A percentile compares a stretch with the other conserved stretches of the same genome.
Evolutionary conservation across 139 green algal genomes (phyloP).

Genomic region (Desmodesmus armatus): DNA sequence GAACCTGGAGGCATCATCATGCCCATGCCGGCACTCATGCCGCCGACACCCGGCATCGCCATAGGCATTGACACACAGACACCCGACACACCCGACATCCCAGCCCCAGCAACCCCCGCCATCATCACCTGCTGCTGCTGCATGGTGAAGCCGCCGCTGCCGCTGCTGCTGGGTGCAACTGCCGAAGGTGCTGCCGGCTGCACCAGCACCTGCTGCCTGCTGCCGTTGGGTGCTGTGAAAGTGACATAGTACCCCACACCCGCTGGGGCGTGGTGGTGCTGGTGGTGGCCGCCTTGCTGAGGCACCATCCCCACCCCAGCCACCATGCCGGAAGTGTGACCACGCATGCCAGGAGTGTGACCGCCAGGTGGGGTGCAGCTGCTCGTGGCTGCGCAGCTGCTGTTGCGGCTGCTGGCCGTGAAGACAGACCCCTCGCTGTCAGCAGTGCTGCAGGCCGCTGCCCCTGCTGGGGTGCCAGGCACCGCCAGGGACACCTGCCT

Average conservation of each 20-base stretch:
- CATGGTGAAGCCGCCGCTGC: not conserved
- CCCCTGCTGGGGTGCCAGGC: too few species aligned
- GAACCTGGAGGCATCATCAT: too few species aligned
- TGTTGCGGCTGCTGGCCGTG: constrained; percentile 33
- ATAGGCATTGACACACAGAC: not conserved
- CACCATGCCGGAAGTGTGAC: too few species aligned
- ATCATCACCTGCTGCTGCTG: not conserved
- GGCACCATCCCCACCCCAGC: not conserved
- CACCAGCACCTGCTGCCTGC: constrained; percentile 33
- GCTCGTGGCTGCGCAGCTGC: constrained; percentile 29
- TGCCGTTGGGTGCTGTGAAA: constrained; percentile 1
- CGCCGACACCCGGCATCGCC: not conserved
- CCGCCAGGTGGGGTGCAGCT: not conserved
- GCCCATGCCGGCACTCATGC: not conserved
- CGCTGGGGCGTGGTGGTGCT: not conserved
- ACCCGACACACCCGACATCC: not conserved
- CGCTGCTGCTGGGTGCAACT: not conserved
- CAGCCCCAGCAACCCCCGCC: not conserved
- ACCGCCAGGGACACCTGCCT: too few species aligned
- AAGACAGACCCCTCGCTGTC: constrained; percentile 39
- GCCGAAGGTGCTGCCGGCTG: not conserved
- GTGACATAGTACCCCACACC: constrained; percentile 30
- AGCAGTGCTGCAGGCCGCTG: not conserved
- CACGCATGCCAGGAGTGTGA: too few species aligned
- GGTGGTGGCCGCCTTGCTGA: not conserved